These are phyloP conservation scores for Phaeosphaeria sp. DNA, from an alignment of 2,329 filamentous ascomycete genomes.

Conservation along the genomic window DNA sequence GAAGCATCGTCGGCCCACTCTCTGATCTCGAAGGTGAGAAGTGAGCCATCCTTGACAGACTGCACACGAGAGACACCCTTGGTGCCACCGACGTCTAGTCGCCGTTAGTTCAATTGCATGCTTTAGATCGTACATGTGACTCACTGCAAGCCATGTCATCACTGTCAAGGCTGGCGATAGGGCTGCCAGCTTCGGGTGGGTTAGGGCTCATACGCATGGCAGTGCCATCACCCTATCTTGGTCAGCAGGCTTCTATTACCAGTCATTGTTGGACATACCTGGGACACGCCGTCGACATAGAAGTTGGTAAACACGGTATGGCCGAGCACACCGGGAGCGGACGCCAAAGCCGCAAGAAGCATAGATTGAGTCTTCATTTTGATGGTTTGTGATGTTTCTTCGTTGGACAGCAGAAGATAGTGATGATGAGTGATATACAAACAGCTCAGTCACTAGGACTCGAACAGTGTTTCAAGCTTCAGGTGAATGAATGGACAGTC, in stretches of 20 bases:
- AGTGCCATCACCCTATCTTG: conserved; percentile 68
- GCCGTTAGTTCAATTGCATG: conserved; percentile 15
- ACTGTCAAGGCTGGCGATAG: conserved; percentile 64
- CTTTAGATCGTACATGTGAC: conserved; percentile 24
- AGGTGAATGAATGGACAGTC: conserved; percentile 43
- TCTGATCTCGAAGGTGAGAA: conserved; percentile 72
- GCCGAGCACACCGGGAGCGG: conserved; percentile 40
- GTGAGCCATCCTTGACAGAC: conserved; percentile 57
- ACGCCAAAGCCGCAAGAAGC: conserved; percentile 41
- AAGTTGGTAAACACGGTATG: conserved; percentile 48
- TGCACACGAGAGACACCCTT: conserved; percentile 59
- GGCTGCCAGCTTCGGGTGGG: conserved; percentile 60
- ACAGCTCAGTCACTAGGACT: conserved; percentile 42
- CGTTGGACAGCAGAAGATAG: conserved; percentile 4
- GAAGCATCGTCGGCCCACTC: conserved; percentile 63
- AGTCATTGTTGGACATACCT: conserved; percentile 25
- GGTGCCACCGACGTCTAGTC: conserved; percentile 56
- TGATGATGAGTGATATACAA: conserved; percentile 32
- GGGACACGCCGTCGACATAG: conserved; percentile 41
- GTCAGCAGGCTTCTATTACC: conserved; percentile 24
- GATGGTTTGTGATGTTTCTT: conserved; percentile 9
- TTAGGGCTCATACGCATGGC: conserved; percentile 72
- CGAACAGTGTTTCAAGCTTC: conserved; percentile 10
- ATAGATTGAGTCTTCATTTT: conserved; percentile 46
- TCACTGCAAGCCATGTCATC: conserved; percentile 75